Conservation (phyloP, 139 green algal species). For the Auxenochlorella protothecoides region DNA sequence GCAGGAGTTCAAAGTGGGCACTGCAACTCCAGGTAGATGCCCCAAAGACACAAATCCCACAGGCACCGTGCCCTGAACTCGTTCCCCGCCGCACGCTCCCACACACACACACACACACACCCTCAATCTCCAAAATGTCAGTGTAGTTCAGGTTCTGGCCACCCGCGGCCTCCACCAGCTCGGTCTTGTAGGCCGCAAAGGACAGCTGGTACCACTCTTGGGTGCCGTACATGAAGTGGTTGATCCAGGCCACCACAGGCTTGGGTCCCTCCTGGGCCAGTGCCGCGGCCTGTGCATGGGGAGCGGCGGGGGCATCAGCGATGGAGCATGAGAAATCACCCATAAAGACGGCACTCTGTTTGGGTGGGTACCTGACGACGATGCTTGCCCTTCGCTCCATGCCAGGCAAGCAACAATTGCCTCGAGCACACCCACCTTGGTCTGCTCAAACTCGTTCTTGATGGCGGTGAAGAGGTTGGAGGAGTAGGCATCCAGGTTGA, state of each 20-base stretch:
- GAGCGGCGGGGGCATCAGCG: too few species aligned
- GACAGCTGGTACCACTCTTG: conserved; percentile 20
- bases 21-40: too few species aligned
- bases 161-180: conserved; percentile 34
- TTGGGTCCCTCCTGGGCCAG: not conserved
- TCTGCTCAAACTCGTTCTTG: conserved; percentile 22
- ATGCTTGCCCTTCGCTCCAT: too few species aligned
- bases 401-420: too few species aligned
- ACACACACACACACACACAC: not conserved
- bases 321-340: too few species aligned
- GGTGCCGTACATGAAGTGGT: conserved; percentile 8
- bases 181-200: conserved; percentile 21
- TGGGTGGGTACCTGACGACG: too few species aligned
- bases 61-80: too few species aligned
- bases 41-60: too few species aligned
- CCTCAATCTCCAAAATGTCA: not conserved
- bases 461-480: conserved; percentile 38
- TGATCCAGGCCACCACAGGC: conserved; percentile 24
- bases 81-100: too few species aligned
- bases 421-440: not conserved
- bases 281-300: not conserved
- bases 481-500: conserved; percentile 63
- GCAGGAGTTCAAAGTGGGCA: too few species aligned
- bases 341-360: too few species aligned
- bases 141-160: conserved; percentile 22